Evolutionary conservation across 768 basidiomycete species (phyloP), one percentile per base, ranked within the genome.

Genomic region (Cubamyces sp.): DNA sequence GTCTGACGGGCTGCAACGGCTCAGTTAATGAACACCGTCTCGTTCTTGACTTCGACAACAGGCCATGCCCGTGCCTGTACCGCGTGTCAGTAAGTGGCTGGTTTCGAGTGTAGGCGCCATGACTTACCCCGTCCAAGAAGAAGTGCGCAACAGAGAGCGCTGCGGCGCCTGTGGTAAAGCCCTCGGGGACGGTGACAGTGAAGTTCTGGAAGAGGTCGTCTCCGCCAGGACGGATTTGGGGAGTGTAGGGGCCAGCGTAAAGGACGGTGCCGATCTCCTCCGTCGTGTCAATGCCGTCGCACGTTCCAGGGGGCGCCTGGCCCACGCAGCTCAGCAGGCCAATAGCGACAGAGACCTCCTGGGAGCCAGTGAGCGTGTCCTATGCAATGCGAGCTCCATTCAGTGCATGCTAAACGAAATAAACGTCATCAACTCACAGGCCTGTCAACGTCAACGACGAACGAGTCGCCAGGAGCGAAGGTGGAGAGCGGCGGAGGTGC

Each of bases 291-390:
- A 64, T 45, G 19, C 68, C 54, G 15, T 66, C 64, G 65, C 71
- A 73, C 28, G 51, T 28, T 21, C 50, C 65, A 26, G 43, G 42
- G 0, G 54, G 43, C 9, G 61, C 61, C 19, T 59, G 58, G 2
- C 52, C 55, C 3, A 63, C 45, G 65, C 75, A 77, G 30, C 66
- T 61, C 23, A 60, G 37, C 41, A 75, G 54, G 0, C 70, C 72
- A 54, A 79, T 75, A 50, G 74, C 74, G 30, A 77, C 57, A 4
- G 70, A 72, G 30, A 76, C 74, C 40, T 79, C 76, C 15, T 64
- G 62, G 5, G 74, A 74, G 57, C 68, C 64, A 3, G 72, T 70
- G 7, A 75, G 70, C 6, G 70, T 70, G 64, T 69, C 70, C 69
- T 75, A 53, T 34, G 34, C 34, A 12, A 46, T 19, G 12, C 5